Percentiles rank a stretch among this genome's conserved stretches.
Conservation (phyloP, 75 land plant species). For the Isoetes taiwanensis region DNA sequence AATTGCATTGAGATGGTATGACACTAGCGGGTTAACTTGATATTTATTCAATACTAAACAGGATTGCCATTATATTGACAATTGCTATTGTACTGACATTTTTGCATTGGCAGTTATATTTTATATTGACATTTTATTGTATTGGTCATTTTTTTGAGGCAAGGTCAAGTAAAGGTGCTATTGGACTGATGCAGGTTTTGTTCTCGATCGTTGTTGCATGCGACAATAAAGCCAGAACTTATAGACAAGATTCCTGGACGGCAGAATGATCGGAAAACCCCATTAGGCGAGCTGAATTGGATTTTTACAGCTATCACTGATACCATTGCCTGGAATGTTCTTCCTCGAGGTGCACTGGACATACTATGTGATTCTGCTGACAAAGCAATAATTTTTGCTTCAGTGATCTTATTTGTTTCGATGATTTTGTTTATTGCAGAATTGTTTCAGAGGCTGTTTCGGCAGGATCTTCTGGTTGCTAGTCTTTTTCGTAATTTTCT, state of each 20-base stretch:
- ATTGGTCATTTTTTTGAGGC: no score
- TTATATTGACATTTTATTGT: not conserved
- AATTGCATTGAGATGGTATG: constrained; percentile 90
- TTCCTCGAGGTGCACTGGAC: constrained; percentile 77
- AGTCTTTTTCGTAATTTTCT: constrained; percentile 88
- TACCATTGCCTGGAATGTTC: constrained; percentile 98
- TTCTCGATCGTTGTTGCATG: constrained; percentile 58
- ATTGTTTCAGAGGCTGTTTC: constrained; percentile 79
- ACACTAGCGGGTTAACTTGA: no score
- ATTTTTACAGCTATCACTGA: constrained; percentile 96
- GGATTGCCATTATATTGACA: not conserved
- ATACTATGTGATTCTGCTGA: not conserved
- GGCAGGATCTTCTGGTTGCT: constrained; percentile 92
- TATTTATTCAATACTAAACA: not conserved
- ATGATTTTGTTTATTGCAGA: constrained; percentile 36
- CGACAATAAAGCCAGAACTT: constrained; percentile 39
- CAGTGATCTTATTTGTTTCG: not conserved
- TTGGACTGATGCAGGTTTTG: constrained; percentile 88
- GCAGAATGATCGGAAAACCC: constrained; percentile 87
- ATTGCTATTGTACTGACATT: no score
- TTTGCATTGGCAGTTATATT: no score
- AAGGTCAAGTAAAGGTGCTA: no score
- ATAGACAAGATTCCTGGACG: constrained; percentile 86
- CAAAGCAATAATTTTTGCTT: not conserved
- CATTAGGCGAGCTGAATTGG: constrained; percentile 91